Conservation (phyloP, 1,139 yeast species). For the Taiozyma sp. region DNA sequence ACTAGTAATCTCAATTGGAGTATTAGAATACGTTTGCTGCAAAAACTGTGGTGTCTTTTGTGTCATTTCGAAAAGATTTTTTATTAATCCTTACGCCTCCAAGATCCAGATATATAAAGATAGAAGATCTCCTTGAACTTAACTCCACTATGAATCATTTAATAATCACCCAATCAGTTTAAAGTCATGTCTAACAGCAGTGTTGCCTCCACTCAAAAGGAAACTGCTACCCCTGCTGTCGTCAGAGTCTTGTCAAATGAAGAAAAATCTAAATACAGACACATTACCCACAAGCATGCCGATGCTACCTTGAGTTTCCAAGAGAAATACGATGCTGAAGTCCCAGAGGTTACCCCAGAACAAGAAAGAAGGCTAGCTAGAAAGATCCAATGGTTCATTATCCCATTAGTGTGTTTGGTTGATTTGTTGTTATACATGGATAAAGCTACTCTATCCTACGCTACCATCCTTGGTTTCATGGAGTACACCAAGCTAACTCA, state of each 20-base stretch:
- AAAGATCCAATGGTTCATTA: slow-evolving; percentile 32
- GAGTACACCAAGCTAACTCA: slow-evolving; percentile 34
- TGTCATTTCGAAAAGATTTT: background rate
- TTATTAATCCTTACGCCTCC: background rate
- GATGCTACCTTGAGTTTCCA: slow-evolving; percentile 37
- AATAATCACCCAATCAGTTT: background rate
- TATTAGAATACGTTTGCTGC: background rate
- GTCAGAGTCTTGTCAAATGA: background rate
- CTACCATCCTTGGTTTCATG: slow-evolving; percentile 38
- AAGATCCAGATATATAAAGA: background rate
- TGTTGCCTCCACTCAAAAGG: background rate
- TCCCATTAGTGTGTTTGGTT: slow-evolving; percentile 25
- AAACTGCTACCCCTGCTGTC: background rate
- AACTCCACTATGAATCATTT: background rate
- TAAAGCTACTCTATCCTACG: slow-evolving; percentile 40
- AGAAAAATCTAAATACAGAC: slow-evolving; percentile 6
- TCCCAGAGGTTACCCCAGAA: slow-evolving; percentile 32
- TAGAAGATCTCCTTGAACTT: background rate
- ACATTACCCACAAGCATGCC: slow-evolving; percentile 29
- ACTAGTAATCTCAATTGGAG: background rate
- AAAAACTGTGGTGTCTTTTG: background rate
- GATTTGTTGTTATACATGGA: slow-evolving; percentile 40
- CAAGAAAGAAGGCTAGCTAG: slow-evolving; percentile 31
- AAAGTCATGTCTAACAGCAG: background rate
- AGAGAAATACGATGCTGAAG: slow-evolving; percentile 27